phyloP scores from a whole-genome alignment of 1,284 basidiomycete genomes.

The Austroboletus niveus region DNA sequence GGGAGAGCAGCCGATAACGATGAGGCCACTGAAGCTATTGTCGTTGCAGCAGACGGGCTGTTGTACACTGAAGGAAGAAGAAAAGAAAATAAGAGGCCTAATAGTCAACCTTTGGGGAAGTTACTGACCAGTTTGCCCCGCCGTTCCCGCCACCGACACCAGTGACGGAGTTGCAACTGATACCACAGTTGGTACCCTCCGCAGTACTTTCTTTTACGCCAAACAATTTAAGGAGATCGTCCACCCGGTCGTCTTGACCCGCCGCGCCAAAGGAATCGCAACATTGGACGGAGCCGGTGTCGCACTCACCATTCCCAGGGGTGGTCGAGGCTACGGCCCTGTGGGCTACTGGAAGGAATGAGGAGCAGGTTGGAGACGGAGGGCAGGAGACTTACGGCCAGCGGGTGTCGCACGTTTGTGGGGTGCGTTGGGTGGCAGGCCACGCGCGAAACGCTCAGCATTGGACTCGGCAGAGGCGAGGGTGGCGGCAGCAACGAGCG shows the following conservation, averaged over 20 bases:
- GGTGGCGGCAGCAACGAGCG: slow-evolving; percentile 35
- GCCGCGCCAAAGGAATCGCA: slow-evolving; percentile 33
- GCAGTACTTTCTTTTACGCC: not conserved
- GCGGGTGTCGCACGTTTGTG: slow-evolving; percentile 15
- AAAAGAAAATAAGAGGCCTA: not conserved
- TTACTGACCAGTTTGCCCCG: slow-evolving; percentile 36
- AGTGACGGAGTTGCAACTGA: slow-evolving; percentile 37
- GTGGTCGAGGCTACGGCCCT: slow-evolving; percentile 23
- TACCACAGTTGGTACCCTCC: slow-evolving; percentile 27
- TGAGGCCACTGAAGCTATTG: slow-evolving; percentile 40
- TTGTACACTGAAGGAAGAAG: slow-evolving; percentile 27
- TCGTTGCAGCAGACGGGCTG: slow-evolving; percentile 46
- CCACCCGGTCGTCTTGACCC: slow-evolving; percentile 1
- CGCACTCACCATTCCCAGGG: slow-evolving; percentile 31
- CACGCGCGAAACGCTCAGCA: slow-evolving; percentile 48
- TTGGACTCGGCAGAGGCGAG: slow-evolving; percentile 46
- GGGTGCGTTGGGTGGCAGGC: slow-evolving; percentile 41
- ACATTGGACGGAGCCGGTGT: slow-evolving; percentile 40
- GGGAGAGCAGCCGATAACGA: slow-evolving; percentile 43
- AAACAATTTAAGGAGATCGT: not conserved
- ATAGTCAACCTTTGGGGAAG: not conserved
- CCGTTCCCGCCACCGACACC: slow-evolving; percentile 26
- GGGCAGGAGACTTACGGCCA: slow-evolving; percentile 16
- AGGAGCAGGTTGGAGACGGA: not conserved
- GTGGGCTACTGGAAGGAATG: slow-evolving; percentile 26